phyloP scores from a whole-genome alignment of 192 early-diverging fungal species.

The Linnemannia exigua region DNA sequence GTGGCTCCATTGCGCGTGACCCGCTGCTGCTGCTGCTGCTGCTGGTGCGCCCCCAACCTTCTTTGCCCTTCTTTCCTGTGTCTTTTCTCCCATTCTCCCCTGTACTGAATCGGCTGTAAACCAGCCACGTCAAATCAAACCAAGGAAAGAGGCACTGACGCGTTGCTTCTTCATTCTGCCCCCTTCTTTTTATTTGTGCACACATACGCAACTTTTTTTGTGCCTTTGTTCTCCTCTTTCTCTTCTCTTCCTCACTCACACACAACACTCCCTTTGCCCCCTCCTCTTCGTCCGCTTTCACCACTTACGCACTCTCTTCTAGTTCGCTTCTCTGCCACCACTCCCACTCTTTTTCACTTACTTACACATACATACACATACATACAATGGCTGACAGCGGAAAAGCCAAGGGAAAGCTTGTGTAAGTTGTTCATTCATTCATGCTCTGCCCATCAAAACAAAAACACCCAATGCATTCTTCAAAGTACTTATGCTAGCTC shows the following conservation, averaged over 20 bases:
- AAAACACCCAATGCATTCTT: not conserved
- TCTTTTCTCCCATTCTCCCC: too few relatives aligned
- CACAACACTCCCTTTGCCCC: not conserved
- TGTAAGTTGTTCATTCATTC: constrained; percentile 26
- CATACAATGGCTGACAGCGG: constrained; percentile 44
- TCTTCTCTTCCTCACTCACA: not conserved
- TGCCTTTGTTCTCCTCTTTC: not conserved
- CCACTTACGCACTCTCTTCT: not conserved
- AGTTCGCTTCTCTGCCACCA: not conserved
- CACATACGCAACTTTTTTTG: not conserved
- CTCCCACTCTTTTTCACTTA: not conserved
- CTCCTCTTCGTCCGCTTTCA: not conserved
- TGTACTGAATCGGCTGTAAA: too few relatives aligned
- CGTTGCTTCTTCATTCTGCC: not conserved
- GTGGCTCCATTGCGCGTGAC: constrained; percentile 7
- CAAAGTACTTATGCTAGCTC: not conserved
- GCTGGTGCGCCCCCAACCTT: constrained; percentile 5
- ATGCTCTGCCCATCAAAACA: not conserved
- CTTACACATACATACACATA: constrained; percentile 5
- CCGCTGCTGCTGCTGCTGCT: too few relatives aligned
- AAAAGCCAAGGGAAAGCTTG: constrained; percentile 47
- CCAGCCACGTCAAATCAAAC: not conserved
- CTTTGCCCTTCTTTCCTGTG: not conserved
- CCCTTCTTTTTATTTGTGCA: not conserved
- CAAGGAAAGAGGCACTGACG: not conserved